Conservation (phyloP, 2,329 filamentous ascomycete species). For the Diaporthe sp. region DNA sequence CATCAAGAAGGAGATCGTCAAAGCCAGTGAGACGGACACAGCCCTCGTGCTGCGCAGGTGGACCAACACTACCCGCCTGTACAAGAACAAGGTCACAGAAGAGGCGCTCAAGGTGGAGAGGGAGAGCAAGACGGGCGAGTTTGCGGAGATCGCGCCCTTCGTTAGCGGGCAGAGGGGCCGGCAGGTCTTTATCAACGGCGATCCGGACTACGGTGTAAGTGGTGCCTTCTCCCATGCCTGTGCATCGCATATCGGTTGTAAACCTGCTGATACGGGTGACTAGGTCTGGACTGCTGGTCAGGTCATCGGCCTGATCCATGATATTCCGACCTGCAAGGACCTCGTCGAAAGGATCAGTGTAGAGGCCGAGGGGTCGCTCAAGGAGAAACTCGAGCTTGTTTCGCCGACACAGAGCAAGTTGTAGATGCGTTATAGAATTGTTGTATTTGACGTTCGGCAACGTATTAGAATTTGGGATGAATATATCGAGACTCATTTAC, state of each 20-base stretch:
- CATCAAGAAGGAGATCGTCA: constrained; percentile 94
- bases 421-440: constrained; percentile 50
- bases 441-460: not conserved
- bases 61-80: constrained; percentile 92
- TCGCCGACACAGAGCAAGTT: constrained; percentile 72
- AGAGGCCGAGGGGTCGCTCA: constrained; percentile 78
- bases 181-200: constrained; percentile 92
- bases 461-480: not conserved
- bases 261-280: not conserved
- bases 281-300: constrained; percentile 98
- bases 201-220: constrained; percentile 89
- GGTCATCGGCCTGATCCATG: constrained; percentile 90
- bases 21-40: constrained; percentile 91
- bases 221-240: constrained; percentile 46
- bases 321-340: constrained; percentile 81
- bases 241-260: not conserved
- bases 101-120: constrained; percentile 87
- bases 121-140: constrained; percentile 87
- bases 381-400: constrained; percentile 67
- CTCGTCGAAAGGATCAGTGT: constrained; percentile 81
- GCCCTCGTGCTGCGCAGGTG: constrained; percentile 89
- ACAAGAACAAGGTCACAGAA: constrained; percentile 88
- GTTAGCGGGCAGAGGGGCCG: constrained; percentile 93
- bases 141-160: constrained; percentile 86
- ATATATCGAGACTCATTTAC: not conserved